Percentiles rank a stretch among this genome's conserved stretches.
These are phyloP conservation scores for Coccomyxa subellipsoidea DNA, from an alignment of 163 green algal species.

Conservation along the genomic window DNA sequence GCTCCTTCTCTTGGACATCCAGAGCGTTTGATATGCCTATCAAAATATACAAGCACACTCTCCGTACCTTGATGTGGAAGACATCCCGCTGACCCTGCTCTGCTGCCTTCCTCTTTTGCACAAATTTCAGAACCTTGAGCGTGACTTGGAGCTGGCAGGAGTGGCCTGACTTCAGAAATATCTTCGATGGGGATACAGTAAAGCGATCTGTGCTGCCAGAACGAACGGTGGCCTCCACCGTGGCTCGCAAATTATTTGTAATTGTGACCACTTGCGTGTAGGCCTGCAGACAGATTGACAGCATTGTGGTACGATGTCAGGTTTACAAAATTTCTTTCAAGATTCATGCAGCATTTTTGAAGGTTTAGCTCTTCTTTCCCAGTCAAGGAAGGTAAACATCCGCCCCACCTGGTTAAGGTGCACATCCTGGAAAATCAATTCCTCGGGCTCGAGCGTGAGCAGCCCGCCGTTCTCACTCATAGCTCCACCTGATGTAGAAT, in stretches of 20 bases:
- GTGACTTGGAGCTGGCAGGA: constrained; percentile 41
- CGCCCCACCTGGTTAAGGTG: not conserved
- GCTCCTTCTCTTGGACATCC: not conserved
- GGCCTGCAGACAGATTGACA: constrained; percentile 34
- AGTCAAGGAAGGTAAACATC: not conserved
- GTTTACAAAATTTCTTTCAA: no score
- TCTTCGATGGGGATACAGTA: constrained; percentile 38
- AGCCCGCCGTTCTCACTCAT: not conserved
- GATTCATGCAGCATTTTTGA: no score
- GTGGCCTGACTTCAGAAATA: constrained; percentile 50
- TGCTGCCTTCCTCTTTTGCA: constrained; percentile 53
- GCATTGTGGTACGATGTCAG: no score
- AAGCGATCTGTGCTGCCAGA: constrained; percentile 63
- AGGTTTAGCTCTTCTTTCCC: not conserved
- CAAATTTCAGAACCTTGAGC: constrained; percentile 63
- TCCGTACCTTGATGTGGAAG: constrained; percentile 80
- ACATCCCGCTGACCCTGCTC: constrained; percentile 67
- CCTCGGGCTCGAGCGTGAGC: not conserved
- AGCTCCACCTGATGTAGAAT: no score
- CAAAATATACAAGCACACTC: not conserved
- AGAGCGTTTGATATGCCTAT: not conserved
- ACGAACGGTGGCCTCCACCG: constrained; percentile 59
- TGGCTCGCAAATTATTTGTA: constrained; percentile 56
- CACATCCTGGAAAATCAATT: not conserved
- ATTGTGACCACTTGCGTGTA: constrained; percentile 55